Percentiles rank a stretch among this genome's conserved stretches.
Conservation (phyloP, 352 stramenopile species). For the Phytophthora europaea region DNA sequence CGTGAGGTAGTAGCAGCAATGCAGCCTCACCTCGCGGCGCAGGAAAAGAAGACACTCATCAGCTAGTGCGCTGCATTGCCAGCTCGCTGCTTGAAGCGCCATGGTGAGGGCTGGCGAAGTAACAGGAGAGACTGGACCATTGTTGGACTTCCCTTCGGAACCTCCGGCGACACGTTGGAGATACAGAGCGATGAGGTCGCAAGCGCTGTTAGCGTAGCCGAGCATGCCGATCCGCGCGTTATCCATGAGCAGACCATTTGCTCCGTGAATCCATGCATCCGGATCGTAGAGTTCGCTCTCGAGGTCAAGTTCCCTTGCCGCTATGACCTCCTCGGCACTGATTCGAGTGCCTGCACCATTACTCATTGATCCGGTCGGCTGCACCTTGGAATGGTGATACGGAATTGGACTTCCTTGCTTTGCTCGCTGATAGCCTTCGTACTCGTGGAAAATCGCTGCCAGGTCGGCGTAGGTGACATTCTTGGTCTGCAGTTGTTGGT, state of each 20-base stretch:
- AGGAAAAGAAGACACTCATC: constrained; percentile 86
- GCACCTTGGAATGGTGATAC: constrained; percentile 62
- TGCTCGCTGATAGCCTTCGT: constrained; percentile 70
- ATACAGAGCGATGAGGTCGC: constrained; percentile 74
- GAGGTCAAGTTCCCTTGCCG: constrained; percentile 68
- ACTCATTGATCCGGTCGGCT: constrained; percentile 10
- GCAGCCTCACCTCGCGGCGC: constrained; percentile 76
- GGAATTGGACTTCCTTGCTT: constrained; percentile 67
- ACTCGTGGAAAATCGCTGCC: constrained; percentile 68
- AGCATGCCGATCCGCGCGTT: constrained; percentile 83
- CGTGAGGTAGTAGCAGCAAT: constrained; percentile 85
- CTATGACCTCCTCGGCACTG: constrained; percentile 52
- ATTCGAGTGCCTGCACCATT: constrained; percentile 7
- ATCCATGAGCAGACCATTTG: constrained; percentile 73
- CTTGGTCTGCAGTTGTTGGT: constrained; percentile 60
- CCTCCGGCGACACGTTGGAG: constrained; percentile 42
- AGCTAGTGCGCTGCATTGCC: constrained; percentile 75
- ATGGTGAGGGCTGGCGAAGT: constrained; percentile 42
- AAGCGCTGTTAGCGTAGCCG: constrained; percentile 81
- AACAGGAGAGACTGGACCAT: constrained; percentile 25
- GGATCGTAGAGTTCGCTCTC: constrained; percentile 72
- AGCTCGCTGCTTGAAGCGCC: constrained; percentile 69
- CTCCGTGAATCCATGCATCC: constrained; percentile 57
- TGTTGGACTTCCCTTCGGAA: constrained; percentile 23
- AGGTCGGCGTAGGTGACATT: constrained; percentile 71